Base-by-base conservation (phyloP, 805 yeast species). In the Kregervanrija delftensis region DNA sequence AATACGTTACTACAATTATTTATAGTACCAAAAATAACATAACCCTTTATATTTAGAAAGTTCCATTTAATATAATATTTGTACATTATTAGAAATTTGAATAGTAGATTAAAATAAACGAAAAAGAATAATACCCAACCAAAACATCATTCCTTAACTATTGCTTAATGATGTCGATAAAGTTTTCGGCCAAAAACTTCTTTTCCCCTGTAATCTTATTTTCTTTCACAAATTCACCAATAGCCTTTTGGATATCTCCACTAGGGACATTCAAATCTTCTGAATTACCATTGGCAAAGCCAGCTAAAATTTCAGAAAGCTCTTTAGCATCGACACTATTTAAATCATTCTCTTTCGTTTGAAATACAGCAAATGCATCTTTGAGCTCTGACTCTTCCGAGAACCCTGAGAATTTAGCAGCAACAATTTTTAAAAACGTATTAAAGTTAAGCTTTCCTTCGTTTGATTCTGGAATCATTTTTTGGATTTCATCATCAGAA, bases 371-470 rank as follows among this genome's bases (percentile, higher is more conserved):
- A 49, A 88, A 70, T 1, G 93, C 89, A 41, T 75, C 71, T 39
- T 67, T 59, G 9, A 89, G 57, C 57, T 79, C 81, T 47, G 67
- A 61, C 49, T 73, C 62, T 54, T 77, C 67, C 14, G 78, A 72
- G 38, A 86, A 67, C 43, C 72, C 69, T 34, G 51, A 54, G 42
- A 83, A 61, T 47, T 74, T 77, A 1, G 65, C 58, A 3, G 84
- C 76, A 78, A 89, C 76, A 36, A 79, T 60, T 10, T 81, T 73
- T 50, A 84, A 65, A 56, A 79, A 89, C 39, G 74, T 74, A 4
- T 90, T 78, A 56, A 88, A 86, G 43, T 76, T 73, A 33, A 86
- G 46, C 42, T 68, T 31, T 70, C 5, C 60, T 61, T 28, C 15
- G 40, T 22, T 30, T 22, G 28, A 22, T 16, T 44, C 47, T 11